phyloP scores from a whole-genome alignment of 2,329 filamentous ascomycete genomes.

The Septoria linicola region DNA sequence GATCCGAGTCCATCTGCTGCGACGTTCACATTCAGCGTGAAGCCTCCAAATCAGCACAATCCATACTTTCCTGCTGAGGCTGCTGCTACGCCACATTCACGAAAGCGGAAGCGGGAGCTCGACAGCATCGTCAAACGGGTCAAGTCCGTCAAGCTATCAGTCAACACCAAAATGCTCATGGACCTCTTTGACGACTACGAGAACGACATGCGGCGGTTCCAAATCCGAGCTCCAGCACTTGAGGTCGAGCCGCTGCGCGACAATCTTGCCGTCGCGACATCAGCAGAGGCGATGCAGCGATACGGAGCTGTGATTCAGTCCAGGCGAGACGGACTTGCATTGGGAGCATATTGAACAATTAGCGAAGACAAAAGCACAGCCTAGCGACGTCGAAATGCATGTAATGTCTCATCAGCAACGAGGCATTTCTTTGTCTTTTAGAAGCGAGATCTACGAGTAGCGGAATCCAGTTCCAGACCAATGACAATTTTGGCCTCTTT shows the following conservation, averaged over 20 bases:
- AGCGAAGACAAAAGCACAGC: background rate
- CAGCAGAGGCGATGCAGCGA: conserved; percentile 9
- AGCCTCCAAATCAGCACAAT: conserved; percentile 1
- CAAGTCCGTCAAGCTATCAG: conserved; percentile 11
- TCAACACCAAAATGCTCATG: conserved; percentile 12
- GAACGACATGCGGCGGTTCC: conserved; percentile 12
- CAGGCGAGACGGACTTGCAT: background rate
- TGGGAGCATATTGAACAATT: background rate
- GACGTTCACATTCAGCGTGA: conserved; percentile 1
- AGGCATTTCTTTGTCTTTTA: conserved; percentile 4
- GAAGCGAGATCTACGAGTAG: background rate
- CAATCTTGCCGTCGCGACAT: background rate
- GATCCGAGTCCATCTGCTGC: background rate
- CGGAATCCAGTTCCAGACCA: conserved; percentile 1
- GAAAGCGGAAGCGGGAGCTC: conserved; percentile 9
- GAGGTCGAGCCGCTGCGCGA: conserved; percentile 1
- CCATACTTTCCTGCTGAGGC: conserved; percentile 7
- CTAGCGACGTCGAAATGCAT: background rate
- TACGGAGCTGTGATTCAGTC: background rate
- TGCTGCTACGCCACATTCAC: background rate
- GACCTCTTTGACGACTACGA: conserved; percentile 16
- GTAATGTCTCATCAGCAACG: background rate
- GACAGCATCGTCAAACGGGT: conserved; percentile 5
- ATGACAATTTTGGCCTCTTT: conserved; percentile 12
- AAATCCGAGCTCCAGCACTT: conserved; percentile 8